phyloP scores from a whole-genome alignment of 2,329 filamentous ascomycete species.

The Hymenoscyphus infarciens region DNA sequence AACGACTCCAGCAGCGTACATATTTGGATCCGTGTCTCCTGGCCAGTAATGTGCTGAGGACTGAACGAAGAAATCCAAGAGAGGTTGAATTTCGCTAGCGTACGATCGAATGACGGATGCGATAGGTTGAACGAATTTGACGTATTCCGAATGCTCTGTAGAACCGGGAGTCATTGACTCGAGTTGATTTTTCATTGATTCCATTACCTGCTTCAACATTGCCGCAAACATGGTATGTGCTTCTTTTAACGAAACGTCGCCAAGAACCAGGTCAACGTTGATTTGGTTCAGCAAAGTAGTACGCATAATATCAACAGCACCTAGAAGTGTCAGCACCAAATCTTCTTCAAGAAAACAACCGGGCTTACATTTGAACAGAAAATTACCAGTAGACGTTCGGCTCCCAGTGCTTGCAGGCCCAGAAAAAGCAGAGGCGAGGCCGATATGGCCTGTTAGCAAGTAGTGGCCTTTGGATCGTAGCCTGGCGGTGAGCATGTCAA shows the following conservation, averaged over 20 bases:
- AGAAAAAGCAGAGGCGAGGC: neutral
- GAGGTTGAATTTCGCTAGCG: constrained; percentile 26
- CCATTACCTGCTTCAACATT: constrained; percentile 27
- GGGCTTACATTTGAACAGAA: constrained; percentile 10
- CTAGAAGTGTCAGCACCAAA: constrained; percentile 6
- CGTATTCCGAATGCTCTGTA: constrained; percentile 23
- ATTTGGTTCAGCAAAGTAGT: constrained; percentile 14
- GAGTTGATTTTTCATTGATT: constrained; percentile 27
- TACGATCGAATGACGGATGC: constrained; percentile 27
- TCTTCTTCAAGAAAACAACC: neutral
- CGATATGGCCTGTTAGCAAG: neutral
- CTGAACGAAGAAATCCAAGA: constrained; percentile 29
- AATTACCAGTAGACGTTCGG: neutral
- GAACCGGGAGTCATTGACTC: constrained; percentile 21
- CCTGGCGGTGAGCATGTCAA: constrained; percentile 21
- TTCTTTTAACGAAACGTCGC: constrained; percentile 13
- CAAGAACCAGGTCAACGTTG: constrained; percentile 17
- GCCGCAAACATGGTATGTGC: constrained; percentile 19
- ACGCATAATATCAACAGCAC: constrained; percentile 19
- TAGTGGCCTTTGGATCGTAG: constrained; percentile 27
- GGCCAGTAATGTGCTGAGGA: constrained; percentile 31
- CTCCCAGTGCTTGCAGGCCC: neutral
- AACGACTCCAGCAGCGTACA: constrained; percentile 30
- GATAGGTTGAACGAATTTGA: constrained; percentile 25
- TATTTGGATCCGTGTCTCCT: constrained; percentile 28